Evolutionary conservation across 1,284 basidiomycete genomes (phyloP).

Genomic region (Cerioporus squamosus): DNA sequence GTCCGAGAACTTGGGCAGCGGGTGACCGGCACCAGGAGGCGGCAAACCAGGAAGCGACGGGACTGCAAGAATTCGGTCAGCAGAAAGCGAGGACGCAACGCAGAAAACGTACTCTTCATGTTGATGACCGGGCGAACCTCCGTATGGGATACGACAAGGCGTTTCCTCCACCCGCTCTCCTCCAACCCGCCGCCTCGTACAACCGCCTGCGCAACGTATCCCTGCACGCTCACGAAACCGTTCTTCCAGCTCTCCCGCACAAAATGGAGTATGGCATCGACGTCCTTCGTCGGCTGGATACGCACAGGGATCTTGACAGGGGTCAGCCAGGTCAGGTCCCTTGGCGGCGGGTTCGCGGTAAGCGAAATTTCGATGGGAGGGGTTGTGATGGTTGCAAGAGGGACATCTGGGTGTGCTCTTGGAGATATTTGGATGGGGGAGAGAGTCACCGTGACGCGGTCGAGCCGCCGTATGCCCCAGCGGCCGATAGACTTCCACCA

Average conservation of each 20-base stretch:
- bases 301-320: conserved; percentile 54
- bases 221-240: conserved; percentile 51
- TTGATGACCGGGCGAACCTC: conserved; percentile 50
- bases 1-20: conserved; percentile 59
- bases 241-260: conserved; percentile 60
- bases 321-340: conserved; percentile 61
- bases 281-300: conserved; percentile 58
- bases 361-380: conserved; percentile 59
- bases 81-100: not conserved
- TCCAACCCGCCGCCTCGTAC: conserved; percentile 56
- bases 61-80: conserved; percentile 44
- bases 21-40: conserved; percentile 51
- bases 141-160: conserved; percentile 45
- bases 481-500: conserved; percentile 69
- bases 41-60: conserved; percentile 70
- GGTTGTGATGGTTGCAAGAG: conserved; percentile 51
- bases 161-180: conserved; percentile 54
- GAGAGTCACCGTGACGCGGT: conserved; percentile 58
- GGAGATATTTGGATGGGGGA: conserved; percentile 53
- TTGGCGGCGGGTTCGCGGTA: conserved; percentile 55
- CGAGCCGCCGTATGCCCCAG: conserved; percentile 61
- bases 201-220: conserved; percentile 44
- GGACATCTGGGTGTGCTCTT: conserved; percentile 39
- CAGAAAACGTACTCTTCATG: conserved; percentile 52
- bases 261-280: conserved; percentile 53